A percentile compares a stretch with the other conserved stretches of the same genome.
These are phyloP conservation scores for Syzygium grande DNA, from an alignment of 345 rosid species.

Conservation along the genomic window DNA sequence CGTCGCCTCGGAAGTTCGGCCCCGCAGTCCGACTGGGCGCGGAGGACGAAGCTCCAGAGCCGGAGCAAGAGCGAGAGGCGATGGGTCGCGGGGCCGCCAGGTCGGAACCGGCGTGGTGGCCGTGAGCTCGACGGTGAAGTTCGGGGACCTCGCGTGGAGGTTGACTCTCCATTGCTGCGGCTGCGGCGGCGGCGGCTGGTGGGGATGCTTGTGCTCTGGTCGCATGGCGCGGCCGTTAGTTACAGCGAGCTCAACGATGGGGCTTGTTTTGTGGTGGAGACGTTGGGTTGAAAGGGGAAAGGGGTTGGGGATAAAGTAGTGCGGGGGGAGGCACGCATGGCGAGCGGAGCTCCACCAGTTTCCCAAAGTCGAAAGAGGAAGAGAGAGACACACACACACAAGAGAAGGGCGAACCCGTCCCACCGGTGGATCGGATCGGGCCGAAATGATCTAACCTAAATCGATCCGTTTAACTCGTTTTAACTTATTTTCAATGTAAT, in stretches of 20 bases:
- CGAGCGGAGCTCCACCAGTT: no score
- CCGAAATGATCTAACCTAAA: no score
- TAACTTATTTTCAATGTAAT: no score
- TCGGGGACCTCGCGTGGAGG: not conserved
- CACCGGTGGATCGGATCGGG: no score
- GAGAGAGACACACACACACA: no score
- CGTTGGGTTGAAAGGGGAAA: not conserved
- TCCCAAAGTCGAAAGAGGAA: no score
- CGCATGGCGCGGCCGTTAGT: not conserved
- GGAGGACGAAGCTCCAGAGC: constrained; percentile 1
- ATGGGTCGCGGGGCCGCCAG: not conserved
- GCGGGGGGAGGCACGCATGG: not conserved
- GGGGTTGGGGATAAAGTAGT: fast-evolving
- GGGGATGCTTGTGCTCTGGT: not conserved
- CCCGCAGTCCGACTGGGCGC: not conserved
- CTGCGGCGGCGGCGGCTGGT: not conserved
- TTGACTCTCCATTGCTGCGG: not conserved
- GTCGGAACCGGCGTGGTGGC: not conserved
- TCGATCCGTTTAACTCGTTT: no score
- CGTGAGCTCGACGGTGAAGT: not conserved
- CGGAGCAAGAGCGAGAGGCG: not conserved
- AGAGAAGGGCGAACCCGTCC: no score
- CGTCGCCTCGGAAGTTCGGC: not conserved
- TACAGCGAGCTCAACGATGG: not conserved
- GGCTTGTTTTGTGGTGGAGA: not conserved